Conservation (phyloP, 345 rosid species). For the Geranium brycei region DNA sequence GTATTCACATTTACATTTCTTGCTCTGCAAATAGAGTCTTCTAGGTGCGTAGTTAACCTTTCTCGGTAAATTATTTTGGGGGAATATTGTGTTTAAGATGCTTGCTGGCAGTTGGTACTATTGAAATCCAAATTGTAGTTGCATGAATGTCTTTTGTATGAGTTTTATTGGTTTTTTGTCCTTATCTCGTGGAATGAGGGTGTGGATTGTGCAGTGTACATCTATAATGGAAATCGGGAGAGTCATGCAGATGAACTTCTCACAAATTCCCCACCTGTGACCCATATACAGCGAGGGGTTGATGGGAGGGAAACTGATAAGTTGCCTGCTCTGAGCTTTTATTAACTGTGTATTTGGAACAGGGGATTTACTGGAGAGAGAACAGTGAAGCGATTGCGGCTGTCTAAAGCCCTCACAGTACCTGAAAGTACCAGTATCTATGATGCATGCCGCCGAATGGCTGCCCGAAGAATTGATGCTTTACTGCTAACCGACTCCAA, state of each 20-base stretch:
- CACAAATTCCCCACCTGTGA: neutral
- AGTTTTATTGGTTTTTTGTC: neutral
- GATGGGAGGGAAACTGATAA: neutral
- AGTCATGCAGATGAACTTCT: neutral
- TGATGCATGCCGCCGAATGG: slow-evolving; percentile 94
- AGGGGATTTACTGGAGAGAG: slow-evolving; percentile 88
- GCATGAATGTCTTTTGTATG: too few relatives aligned
- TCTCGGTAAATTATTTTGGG: too few relatives aligned
- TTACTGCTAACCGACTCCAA: slow-evolving; percentile 80
- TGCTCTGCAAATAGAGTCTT: too few relatives aligned
- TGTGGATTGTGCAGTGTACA: neutral
- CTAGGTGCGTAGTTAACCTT: too few relatives aligned
- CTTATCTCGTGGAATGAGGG: neutral
- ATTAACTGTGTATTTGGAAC: slow-evolving; percentile 9
- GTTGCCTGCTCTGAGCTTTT: neutral
- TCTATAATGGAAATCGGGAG: too few relatives aligned
- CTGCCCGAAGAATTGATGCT: slow-evolving; percentile 91
- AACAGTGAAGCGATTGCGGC: slow-evolving; percentile 74
- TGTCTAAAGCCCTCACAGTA: slow-evolving; percentile 82
- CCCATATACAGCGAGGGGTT: neutral
- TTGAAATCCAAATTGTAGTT: neutral
- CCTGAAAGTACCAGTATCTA: slow-evolving; percentile 69
- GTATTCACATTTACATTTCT: too few relatives aligned
- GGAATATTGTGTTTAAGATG: neutral
- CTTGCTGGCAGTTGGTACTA: neutral